Percentiles rank a stretch among this genome's conserved stretches.
phyloP scores from a whole-genome alignment of 768 basidiomycete genomes.

The Pleurotus salmoneostramineus region DNA sequence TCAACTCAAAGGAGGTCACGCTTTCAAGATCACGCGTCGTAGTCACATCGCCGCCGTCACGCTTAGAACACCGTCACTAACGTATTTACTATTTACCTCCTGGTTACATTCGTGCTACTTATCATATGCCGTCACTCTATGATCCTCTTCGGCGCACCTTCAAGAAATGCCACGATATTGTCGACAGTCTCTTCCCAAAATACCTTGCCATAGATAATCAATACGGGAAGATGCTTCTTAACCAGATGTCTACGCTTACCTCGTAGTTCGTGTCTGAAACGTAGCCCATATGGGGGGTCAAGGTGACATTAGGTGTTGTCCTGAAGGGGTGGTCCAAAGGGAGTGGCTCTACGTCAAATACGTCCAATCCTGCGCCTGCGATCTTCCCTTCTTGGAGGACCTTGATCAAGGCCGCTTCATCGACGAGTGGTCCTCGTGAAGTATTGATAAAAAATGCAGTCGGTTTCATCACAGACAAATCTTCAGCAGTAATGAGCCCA shows the following conservation, averaged over 20 bases:
- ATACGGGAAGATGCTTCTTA: neutral
- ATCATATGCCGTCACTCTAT: neutral
- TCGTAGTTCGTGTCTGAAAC: conserved; percentile 47
- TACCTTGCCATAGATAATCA: conserved; percentile 22
- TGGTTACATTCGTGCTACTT: neutral
- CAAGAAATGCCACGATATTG: conserved; percentile 53
- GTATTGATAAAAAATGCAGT: conserved; percentile 64
- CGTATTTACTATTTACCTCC: neutral
- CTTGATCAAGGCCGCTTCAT: conserved; percentile 51
- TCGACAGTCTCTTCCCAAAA: conserved; percentile 54
- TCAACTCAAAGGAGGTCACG: neutral
- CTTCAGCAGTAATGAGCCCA: conserved; percentile 41
- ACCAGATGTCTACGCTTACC: conserved; percentile 22
- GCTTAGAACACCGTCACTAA: neutral
- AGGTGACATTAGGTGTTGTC: conserved; percentile 46
- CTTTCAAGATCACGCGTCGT: conserved; percentile 2
- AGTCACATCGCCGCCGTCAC: neutral
- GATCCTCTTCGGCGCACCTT: conserved; percentile 28
- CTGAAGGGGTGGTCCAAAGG: conserved; percentile 53
- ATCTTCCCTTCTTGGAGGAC: conserved; percentile 42
- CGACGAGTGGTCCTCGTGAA: conserved; percentile 60
- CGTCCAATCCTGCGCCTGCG: conserved; percentile 60
- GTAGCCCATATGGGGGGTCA: conserved; percentile 64
- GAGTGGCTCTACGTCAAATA: conserved; percentile 64
- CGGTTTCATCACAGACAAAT: conserved; percentile 52